phyloP scores from a whole-genome alignment of 495 filamentous ascomycete genomes.

The Elasticomyces elasticus region DNA sequence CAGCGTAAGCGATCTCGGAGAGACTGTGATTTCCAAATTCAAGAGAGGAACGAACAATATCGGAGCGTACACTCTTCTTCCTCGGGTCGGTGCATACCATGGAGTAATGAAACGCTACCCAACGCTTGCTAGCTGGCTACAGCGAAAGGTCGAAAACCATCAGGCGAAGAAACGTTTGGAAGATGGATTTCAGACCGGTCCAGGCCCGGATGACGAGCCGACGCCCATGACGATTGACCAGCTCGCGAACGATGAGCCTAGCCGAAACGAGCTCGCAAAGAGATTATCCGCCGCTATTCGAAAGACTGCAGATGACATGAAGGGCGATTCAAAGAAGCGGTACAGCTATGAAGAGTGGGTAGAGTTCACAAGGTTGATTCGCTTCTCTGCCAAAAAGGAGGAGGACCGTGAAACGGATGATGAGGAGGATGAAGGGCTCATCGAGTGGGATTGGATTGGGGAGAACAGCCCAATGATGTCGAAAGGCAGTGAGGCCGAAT shows the following conservation, averaged over 20 bases:
- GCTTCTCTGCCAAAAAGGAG: constrained; percentile 38
- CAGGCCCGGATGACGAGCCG: not conserved
- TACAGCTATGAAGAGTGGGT: constrained; percentile 60
- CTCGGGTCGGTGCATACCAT: constrained; percentile 42
- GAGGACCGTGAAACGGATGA: constrained; percentile 27
- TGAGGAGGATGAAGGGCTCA: constrained; percentile 46
- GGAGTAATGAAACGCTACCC: constrained; percentile 37
- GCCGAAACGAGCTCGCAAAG: constrained; percentile 37
- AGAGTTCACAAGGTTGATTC: constrained; percentile 49
- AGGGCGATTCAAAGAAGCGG: constrained; percentile 29
- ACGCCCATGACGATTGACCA: constrained; percentile 36
- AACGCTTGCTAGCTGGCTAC: constrained; percentile 33
- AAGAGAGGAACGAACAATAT: constrained; percentile 43
- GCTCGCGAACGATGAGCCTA: constrained; percentile 32
- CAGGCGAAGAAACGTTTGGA: constrained; percentile 37
- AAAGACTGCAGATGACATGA: constrained; percentile 39
- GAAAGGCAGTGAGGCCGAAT: constrained; percentile 47
- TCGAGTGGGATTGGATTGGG: constrained; percentile 63
- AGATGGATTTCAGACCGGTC: constrained; percentile 36
- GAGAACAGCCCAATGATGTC: constrained; percentile 52
- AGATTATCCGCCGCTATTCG: constrained; percentile 48
- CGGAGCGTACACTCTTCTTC: constrained; percentile 51
- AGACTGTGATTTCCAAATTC: constrained; percentile 49
- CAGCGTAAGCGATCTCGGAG: constrained; percentile 53
- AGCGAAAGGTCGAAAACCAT: constrained; percentile 24